A percentile compares a stretch with the other conserved stretches of the same genome.
These are phyloP conservation scores for Dittrichia graveolens DNA, from an alignment of 129 eudicot genomes.

Conservation along the genomic window DNA sequence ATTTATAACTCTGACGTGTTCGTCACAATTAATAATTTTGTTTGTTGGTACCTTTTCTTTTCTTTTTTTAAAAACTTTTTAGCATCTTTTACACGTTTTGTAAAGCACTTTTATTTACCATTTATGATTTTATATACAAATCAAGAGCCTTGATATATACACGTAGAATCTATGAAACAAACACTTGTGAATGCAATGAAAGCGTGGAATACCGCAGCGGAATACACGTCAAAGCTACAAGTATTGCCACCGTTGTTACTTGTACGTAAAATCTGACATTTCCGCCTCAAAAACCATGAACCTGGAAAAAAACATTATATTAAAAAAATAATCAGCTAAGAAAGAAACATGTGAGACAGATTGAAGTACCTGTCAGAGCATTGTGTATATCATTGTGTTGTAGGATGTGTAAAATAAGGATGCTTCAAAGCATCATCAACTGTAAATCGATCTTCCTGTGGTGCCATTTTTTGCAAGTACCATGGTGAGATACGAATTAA, in stretches of 20 bases:
- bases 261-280: not conserved
- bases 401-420: conserved; percentile 67
- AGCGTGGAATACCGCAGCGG: not conserved
- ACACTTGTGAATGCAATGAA: not conserved
- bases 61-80: no score
- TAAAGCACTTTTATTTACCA: no score
- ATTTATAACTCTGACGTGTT: no score
- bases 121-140: not conserved
- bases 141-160: conserved; percentile 2
- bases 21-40: no score
- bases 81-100: no score
- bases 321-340: not conserved
- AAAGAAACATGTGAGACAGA: no score
- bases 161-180: conserved; percentile 3
- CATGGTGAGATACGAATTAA: not conserved
- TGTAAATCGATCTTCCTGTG: conserved; percentile 82
- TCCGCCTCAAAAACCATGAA: conserved; percentile 23
- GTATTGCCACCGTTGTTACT: not conserved
- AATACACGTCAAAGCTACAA: not conserved
- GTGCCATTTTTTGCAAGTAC: conserved; percentile 14
- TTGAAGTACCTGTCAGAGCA: conserved; percentile 21
- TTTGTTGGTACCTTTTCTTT: no score
- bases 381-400: conserved; percentile 24
- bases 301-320: conserved; percentile 11
- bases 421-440: conserved; percentile 90